Evolutionary conservation across 2,329 filamentous ascomycete genomes (phyloP), one percentile per base, ranked within the genome.

Genomic region (Aspergillus fumigatus): DNA sequence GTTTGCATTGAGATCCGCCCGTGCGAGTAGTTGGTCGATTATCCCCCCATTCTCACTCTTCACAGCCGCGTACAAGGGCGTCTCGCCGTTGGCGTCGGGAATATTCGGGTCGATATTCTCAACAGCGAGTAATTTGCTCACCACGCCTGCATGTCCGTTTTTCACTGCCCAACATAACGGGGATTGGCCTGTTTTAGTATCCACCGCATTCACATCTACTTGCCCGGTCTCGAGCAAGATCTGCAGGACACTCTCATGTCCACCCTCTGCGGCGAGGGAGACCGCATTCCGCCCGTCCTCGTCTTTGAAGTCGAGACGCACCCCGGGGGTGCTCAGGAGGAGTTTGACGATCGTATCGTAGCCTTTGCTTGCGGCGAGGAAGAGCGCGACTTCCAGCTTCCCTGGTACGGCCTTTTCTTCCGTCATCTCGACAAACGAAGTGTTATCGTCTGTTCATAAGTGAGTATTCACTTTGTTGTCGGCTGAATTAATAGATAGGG

Each of bases 341-440:
- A 64, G 57, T 47, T 59, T 56, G 27, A 66, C 64, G 27, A 66
- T 63, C n/a, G 64, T 61, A 38, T 66, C 64, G 49, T 65, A 66
- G 43, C 64, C 64, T 53, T 66, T 56, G 25, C 58, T 65, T 17
- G 59, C 59, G 48, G 64, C 64, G 9, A 66, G 53, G 45, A 66
- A 66, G 9, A 66, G 61, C 6, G 64, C 64, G 25, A 66, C 54
- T 50, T 66, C 64, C 32, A 66, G 38, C 49, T 65, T 65, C 54
- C 61, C 60, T 23, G 43, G 43, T 11, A 14, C 14, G 23, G 11
- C 4, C 43, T 47, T 47, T 23, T 47, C 43, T 14, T 47, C 43
- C 11, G 43, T 23, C 43, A 47, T 47, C 40, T 23, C 40, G n/a
- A 43, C 32, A 17, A 17, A 17, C n/a, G 40, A 3, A 21, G 40